Evolutionary conservation across 2,329 filamentous ascomycete species (phyloP).

Genomic region (Hypoxylon sp.): DNA sequence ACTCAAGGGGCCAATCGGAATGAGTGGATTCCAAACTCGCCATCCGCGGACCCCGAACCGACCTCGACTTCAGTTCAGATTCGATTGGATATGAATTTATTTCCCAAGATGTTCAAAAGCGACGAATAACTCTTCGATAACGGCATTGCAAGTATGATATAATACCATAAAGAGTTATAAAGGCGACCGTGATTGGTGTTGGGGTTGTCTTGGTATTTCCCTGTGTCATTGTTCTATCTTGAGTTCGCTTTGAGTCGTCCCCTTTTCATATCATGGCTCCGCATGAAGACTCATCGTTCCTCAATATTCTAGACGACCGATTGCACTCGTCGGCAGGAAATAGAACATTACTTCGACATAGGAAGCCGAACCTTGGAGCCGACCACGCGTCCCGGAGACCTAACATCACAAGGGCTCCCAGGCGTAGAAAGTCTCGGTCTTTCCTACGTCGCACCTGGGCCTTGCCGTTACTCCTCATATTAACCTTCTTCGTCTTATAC

Average conservation of each 20-base stretch:
- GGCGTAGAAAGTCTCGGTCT: conserved; percentile 28
- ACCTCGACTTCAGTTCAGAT: not conserved
- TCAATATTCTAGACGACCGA: conserved; percentile 13
- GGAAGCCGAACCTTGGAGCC: conserved; percentile 3
- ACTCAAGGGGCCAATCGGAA: conserved; percentile 13
- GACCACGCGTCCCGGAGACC: not conserved
- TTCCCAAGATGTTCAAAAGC: not conserved
- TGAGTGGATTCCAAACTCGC: conserved; percentile 6
- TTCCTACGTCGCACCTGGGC: conserved; percentile 53
- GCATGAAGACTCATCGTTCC: not conserved
- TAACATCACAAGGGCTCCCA: conserved; percentile 8
- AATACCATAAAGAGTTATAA: not conserved
- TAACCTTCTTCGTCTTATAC: conserved; percentile 70
- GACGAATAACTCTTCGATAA: not conserved
- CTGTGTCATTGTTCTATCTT: not conserved
- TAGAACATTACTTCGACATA: conserved; percentile 1
- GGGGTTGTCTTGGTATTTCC: not conserved
- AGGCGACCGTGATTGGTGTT: not conserved
- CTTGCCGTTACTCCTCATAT: conserved; percentile 70
- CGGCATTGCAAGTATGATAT: not conserved
- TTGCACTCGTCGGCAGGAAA: not conserved
- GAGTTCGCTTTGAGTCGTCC: not conserved
- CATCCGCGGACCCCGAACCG: conserved; percentile 18
- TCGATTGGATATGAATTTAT: not conserved
- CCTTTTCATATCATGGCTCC: conserved; percentile 2